Evolutionary conservation across 768 basidiomycete species (phyloP).

Genomic region (Boletus rufocinnamomeus): DNA sequence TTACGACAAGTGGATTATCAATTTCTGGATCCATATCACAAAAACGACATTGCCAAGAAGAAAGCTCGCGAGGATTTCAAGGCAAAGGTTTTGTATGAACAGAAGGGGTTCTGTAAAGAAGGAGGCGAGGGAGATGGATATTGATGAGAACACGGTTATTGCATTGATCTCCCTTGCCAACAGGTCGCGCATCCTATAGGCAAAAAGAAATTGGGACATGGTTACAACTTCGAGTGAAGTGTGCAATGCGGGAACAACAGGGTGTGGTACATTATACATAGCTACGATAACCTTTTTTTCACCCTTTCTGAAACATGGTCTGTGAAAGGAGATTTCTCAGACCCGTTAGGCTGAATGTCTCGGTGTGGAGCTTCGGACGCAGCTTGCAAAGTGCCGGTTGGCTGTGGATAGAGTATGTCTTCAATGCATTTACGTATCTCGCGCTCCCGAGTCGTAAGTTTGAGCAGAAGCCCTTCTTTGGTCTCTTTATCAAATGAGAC

Average conservation of each 20-base stretch:
- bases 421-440: slow-evolving; percentile 79
- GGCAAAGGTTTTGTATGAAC: slow-evolving; percentile 77
- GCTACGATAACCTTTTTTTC: slow-evolving; percentile 52
- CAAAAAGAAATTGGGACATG: slow-evolving; percentile 8
- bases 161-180: slow-evolving; percentile 14
- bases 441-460: slow-evolving; percentile 73
- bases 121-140: slow-evolving; percentile 97
- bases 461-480: slow-evolving; percentile 65
- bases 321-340: slow-evolving; percentile 38
- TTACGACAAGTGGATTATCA: slow-evolving; percentile 74
- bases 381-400: slow-evolving; percentile 37
- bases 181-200: slow-evolving; percentile 1
- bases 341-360: slow-evolving; percentile 49
- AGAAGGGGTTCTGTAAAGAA: slow-evolving; percentile 91
- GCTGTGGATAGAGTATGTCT: slow-evolving; percentile 60
- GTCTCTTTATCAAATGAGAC: slow-evolving; percentile 74
- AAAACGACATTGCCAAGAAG: slow-evolving; percentile 69
- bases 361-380: slow-evolving; percentile 36
- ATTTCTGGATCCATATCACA: slow-evolving; percentile 69
- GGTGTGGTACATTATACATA: slow-evolving; percentile 25
- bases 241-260: slow-evolving; percentile 26
- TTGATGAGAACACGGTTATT: slow-evolving; percentile 36
- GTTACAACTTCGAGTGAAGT: slow-evolving; percentile 19
- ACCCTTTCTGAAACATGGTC: slow-evolving; percentile 55
- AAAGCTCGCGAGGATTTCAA: slow-evolving; percentile 82